Base-by-base conservation (phyloP, 495 filamentous ascomycete species). In the Cercophora samala region DNA sequence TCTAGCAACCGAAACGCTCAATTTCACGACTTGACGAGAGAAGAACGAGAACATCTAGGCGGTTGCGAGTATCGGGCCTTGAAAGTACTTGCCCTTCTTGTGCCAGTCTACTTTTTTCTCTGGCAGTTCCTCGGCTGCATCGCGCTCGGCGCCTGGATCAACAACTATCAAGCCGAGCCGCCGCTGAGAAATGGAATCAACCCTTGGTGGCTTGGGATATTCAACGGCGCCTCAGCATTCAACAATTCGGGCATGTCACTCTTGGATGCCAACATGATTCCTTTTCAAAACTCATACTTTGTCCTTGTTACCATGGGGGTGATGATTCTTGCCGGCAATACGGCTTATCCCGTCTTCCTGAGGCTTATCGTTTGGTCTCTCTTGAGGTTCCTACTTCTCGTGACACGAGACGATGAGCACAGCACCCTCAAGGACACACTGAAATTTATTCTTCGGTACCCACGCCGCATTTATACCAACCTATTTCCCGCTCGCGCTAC, bases 201-300 rank as follows among this genome's bases (percentile, higher is more conserved):
- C 53, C 74, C 81, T n/a, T 87, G 83, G 83, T 92, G 89, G 89
- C 79, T 85, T 53, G 89, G 89, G 18, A 82, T 87, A 29, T 92
- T 91, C 77, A 87, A 89, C 70, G 84, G 85, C 52, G 81, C 87
- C 18, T 92, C 89, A 60, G 93, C 91, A 3, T 97, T 97, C 76
- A 93, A 91, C 69, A 97, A 96, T 73, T 89, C 85, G 22, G 93
- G 93, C 22, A 93, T 97, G 92, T 87, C 86, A 21, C 84, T 97
- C 37, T 76, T 97, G 54, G 92, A 96, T 75, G 81, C 84, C 21
- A 96, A 96, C 69, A 92, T 96, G 88, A 84, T 86, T 5, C 85
- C 87, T 1, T 92, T 90, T 71, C 85, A 89, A 72, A 79, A 77
- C 1, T 82, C 84, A 5, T 77, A 84, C 74, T 96, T 92, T 72